Conservation (phyloP, 192 early-diverging fungal species). For the Dissophora ornata region DNA sequence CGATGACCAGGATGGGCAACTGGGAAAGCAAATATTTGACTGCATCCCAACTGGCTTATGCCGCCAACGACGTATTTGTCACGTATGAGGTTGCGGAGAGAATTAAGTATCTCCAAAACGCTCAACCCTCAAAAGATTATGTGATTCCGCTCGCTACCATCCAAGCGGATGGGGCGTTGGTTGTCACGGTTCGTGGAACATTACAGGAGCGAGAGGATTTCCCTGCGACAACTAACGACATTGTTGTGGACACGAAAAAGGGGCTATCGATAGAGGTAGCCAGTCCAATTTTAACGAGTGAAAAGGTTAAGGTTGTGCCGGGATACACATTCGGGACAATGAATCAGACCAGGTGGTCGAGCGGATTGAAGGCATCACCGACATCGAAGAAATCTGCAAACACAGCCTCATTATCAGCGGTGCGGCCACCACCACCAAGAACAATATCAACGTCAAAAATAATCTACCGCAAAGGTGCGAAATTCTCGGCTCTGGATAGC, state of each 20-base stretch:
- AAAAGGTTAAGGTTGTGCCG: no score
- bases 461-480: background rate
- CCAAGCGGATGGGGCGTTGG: background rate
- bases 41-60: slow-evolving; percentile 20
- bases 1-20: slow-evolving; percentile 25
- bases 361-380: no score
- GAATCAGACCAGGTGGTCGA: no score
- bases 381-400: no score
- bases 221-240: slow-evolving; percentile 8
- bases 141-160: slow-evolving; percentile 15
- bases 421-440: no score
- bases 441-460: no score
- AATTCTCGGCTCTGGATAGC: background rate
- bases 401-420: no score
- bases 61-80: slow-evolving; percentile 53
- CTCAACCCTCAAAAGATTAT: slow-evolving; percentile 13
- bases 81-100: slow-evolving; percentile 38
- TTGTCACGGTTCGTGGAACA: slow-evolving; percentile 15
- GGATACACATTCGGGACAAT: no score
- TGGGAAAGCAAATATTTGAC: slow-evolving; percentile 29
- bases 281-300: background rate
- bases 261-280: background rate
- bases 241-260: background rate
- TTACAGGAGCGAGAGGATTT: slow-evolving; percentile 26
- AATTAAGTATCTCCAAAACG: slow-evolving; percentile 29